Conservation (phyloP, 345 rosid species). For the Eucalyptus pumila region DNA sequence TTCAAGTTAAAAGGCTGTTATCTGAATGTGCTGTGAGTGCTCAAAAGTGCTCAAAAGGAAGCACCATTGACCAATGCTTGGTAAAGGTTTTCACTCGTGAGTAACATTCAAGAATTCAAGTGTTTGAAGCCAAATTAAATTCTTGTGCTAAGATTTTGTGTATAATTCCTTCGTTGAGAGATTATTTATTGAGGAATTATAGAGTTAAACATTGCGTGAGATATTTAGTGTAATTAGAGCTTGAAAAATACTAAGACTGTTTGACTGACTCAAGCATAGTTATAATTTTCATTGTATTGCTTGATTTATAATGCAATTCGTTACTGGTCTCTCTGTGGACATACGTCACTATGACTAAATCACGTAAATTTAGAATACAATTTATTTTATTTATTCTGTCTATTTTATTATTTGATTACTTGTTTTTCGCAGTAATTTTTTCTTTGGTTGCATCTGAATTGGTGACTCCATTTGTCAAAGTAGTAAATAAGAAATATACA, state of each 20-base stretch:
- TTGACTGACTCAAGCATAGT: neutral
- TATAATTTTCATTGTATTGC: neutral
- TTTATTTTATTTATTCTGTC: too few species aligned
- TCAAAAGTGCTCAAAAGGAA: too few species aligned
- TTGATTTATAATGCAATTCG: neutral
- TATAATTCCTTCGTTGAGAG: too few species aligned
- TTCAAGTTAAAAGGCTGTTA: too few species aligned
- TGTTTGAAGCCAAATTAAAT: neutral
- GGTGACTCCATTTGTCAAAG: neutral
- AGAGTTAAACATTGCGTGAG: too few species aligned
- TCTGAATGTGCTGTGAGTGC: too few species aligned
- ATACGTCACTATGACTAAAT: fast-evolving
- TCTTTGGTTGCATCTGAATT: neutral
- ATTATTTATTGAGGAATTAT: too few species aligned
- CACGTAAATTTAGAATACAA: too few species aligned
- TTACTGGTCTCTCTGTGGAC: fast-evolving
- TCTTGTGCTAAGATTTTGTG: too few species aligned
- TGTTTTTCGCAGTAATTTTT: neutral
- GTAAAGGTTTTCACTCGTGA: neutral
- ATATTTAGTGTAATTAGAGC: neutral
- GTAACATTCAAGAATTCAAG: neutral
- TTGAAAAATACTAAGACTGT: neutral
- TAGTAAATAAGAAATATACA: neutral
- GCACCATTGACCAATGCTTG: too few species aligned
- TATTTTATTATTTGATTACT: too few species aligned